phyloP scores from a whole-genome alignment of 306 rosid genomes.

The Prunus padus region DNA sequence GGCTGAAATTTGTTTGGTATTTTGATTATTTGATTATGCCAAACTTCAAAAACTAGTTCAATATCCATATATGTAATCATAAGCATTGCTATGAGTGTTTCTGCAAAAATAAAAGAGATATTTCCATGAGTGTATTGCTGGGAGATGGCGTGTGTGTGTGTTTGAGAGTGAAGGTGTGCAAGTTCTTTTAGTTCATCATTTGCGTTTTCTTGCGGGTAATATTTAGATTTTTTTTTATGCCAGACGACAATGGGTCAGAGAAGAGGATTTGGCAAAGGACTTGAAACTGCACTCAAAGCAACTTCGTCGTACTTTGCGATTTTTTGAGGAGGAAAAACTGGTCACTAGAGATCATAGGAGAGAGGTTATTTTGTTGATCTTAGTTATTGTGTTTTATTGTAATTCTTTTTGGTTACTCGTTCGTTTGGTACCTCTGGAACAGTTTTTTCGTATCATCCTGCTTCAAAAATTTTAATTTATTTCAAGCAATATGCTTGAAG shows the following conservation, averaged over 20 bases:
- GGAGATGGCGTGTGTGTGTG: background rate
- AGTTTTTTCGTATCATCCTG: background rate
- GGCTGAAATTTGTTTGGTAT: background rate
- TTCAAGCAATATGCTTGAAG: background rate
- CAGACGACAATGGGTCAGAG: slow-evolving; percentile 96
- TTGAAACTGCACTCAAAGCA: slow-evolving; percentile 87
- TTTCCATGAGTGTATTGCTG: background rate
- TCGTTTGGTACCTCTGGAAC: background rate
- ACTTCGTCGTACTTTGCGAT: slow-evolving; percentile 78
- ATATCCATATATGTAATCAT: background rate
- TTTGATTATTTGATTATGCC: background rate
- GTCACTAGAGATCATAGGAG: slow-evolving; percentile 85
- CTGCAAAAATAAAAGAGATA: too few species aligned
- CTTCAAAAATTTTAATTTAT: background rate
- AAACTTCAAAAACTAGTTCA: background rate
- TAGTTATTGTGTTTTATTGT: slow-evolving; percentile 17
- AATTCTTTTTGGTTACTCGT: slow-evolving; percentile 9
- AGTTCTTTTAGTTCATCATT: slow-evolving; percentile 9
- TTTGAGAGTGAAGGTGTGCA: background rate
- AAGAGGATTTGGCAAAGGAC: slow-evolving; percentile 97
- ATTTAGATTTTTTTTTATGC: background rate
- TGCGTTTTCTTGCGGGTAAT: slow-evolving; percentile 8
- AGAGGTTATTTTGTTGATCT: slow-evolving; percentile 54
- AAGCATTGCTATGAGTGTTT: background rate
- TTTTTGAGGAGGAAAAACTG: slow-evolving; percentile 92